These are phyloP conservation scores for Hagleromyces aurorensis DNA, from an alignment of 805 yeast genomes.

Conservation along the genomic window DNA sequence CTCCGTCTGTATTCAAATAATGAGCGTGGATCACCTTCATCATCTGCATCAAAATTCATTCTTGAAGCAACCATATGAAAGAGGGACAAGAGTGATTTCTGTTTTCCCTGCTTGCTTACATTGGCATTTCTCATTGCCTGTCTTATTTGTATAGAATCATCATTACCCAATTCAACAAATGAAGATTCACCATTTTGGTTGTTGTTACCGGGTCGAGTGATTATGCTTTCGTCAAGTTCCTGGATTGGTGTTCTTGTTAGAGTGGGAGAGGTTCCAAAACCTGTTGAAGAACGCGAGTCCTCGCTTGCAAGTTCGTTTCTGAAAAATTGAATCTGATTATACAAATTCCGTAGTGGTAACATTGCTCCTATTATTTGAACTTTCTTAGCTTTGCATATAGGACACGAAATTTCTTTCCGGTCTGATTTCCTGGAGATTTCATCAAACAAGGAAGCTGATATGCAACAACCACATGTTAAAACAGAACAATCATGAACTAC, in stretches of 20 bases:
- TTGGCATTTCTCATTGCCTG: constrained; percentile 1
- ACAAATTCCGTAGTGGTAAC: constrained; percentile 29
- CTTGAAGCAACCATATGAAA: constrained; percentile 30
- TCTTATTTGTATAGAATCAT: constrained; percentile 3
- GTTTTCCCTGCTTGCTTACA: constrained; percentile 10
- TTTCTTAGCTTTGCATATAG: constrained; percentile 27
- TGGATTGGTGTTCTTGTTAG: no score
- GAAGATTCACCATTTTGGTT: neutral
- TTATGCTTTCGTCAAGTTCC: no score
- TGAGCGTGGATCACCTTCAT: constrained; percentile 3
- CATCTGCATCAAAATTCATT: constrained; percentile 4
- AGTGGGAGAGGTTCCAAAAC: constrained; percentile 1
- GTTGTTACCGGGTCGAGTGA: no score
- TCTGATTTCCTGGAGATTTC: constrained; percentile 7
- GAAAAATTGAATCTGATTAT: constrained; percentile 16
- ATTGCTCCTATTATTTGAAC: constrained; percentile 28
- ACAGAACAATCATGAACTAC: constrained; percentile 21
- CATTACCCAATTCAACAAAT: neutral
- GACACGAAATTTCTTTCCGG: constrained; percentile 26
- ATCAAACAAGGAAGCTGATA: constrained; percentile 16
- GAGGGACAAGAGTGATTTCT: constrained; percentile 27
- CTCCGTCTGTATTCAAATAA: constrained; percentile 2
- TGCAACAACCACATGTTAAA: constrained; percentile 26
- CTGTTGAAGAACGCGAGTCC: constrained; percentile 1
- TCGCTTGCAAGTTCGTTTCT: constrained; percentile 2